These are phyloP conservation scores for Blastobotrys aristatus DNA, from an alignment of 1,139 yeast species.

Conservation along the genomic window DNA sequence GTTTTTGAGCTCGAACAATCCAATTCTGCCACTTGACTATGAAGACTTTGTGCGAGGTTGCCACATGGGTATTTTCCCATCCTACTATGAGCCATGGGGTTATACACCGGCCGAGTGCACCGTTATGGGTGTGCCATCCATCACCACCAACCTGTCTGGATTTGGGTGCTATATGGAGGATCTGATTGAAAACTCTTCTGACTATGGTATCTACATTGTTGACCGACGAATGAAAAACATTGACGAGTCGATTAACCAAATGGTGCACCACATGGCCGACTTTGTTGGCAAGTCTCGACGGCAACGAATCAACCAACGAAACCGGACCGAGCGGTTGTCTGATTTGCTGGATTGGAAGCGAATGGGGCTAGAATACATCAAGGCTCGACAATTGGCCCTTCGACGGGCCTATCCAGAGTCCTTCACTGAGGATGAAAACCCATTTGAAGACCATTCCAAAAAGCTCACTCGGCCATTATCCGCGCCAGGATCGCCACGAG, in stretches of 20 bases:
- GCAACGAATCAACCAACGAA: constrained; percentile 96
- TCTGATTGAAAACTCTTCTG: constrained; percentile 87
- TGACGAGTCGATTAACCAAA: constrained; percentile 90
- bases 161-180: constrained; percentile 99
- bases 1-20: constrained; percentile 90
- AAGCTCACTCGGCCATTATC: constrained; percentile 88
- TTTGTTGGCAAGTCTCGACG: constrained; percentile 87
- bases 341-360: constrained; percentile 96
- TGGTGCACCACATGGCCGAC: constrained; percentile 83
- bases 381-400: constrained; percentile 87
- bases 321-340: constrained; percentile 89
- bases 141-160: constrained; percentile 93
- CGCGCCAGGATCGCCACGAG: constrained; percentile 91
- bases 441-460: constrained; percentile 40
- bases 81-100: constrained; percentile 99
- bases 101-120: constrained; percentile 99
- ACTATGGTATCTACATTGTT: constrained; percentile 94
- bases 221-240: constrained; percentile 92
- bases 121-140: constrained; percentile 99
- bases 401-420: constrained; percentile 92
- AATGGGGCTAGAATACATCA: constrained; percentile 94
- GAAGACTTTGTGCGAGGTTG: constrained; percentile 98
- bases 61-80: constrained; percentile 97
- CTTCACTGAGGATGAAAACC: constrained; percentile 44
- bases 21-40: constrained; percentile 86